Base-by-base conservation (phyloP, 306 rosid genomes). In the Cicer pinnatifidum region DNA sequence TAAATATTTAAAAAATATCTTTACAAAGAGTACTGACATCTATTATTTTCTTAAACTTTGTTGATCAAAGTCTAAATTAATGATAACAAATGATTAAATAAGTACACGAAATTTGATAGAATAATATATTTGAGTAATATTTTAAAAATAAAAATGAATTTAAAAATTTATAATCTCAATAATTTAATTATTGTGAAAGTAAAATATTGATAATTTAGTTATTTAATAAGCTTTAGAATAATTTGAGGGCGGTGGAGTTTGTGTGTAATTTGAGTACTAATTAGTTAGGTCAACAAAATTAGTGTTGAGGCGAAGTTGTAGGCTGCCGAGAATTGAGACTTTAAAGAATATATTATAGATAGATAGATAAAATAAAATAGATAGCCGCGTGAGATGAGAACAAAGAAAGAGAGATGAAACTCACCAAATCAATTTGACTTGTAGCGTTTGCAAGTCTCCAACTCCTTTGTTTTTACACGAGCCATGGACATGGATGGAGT, bases 381-480 rank as follows among this genome's bases (percentile, higher is more conserved):
- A 23, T 23, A 33, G 16, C 53, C 82, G 84, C 85, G 84, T 76
- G 20, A 75, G 78, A 38, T 0, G 20, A 8, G 23, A 12, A 12
- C 17, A n/a, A 53, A 8, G 17, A 17, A 5, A 39, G n/a, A 6
- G 3, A 46, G 17, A 13, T 8, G 5, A 11, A 57, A 45, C 37
- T 72, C 37, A 77, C 72, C 82, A 73, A 79, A 65, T n/a, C 60
- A 28, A 46, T 16, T 54, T 60, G 84, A 83, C 75, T 83, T 75
- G 11, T 59, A 39, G 3, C 66, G 57, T 44, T 78, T 68, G 13
- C 35, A 12, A 43, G 44, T 41, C 67, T 47, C 23, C 50, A 1
- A 4, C 53, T 23, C 9, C 23, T 56, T 64, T 23, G 47, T 66
- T 50, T 80, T 48, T 58, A 59, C 76, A 60, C 48, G 12, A 48